Evolutionary conservation across 164 flowering plant genomes (phyloP), one percentile per base, ranked within the genome.

Genomic region (Piper longum): DNA sequence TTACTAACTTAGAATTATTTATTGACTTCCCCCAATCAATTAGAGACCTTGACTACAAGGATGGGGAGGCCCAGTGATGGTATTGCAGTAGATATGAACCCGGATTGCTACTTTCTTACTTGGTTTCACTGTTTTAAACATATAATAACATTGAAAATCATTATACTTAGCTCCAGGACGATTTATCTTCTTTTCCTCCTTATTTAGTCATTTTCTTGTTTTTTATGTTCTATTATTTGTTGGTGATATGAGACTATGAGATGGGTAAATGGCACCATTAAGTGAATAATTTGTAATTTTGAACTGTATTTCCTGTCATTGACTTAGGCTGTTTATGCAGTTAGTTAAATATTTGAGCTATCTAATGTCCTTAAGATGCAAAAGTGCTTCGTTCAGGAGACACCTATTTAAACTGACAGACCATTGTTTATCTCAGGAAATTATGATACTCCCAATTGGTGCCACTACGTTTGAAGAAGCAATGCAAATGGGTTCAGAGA

Each of bases 391-490:
- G 36, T 26, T 26, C 36, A 26, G 36, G 36, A 26, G 36, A 26
- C 36, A 26, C 1, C 36, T 11, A 41, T 65, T 36, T 7, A 43
- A 56, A 43, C 59, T 3, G 36, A 56, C 60, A 57, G 64, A 65
- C 63, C 69, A 63, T 7, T 67, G 59, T 44, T 62, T 64, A 57
- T 72, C 12, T 62, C 80, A 95, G 97, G 97, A 85, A 70, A 85
- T 95, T 59, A 85, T 86, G 96, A 81, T 95, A 80, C 83, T 91
- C 51, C 99, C 99, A 57, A 72, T 75, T 73, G 95, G 97, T 51
- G 96, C 97, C 41, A 74, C 54, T 67, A 77, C 78, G 62, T 95
- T 84, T 81, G 90, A 82, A 77, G 99, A 95, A 75, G 99, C 99
- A 62, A 36, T 90, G 78, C 90, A 79, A 72, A 90, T 90, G 86